phyloP scores from a whole-genome alignment of 345 rosid genomes.

The Psidium guajava region DNA sequence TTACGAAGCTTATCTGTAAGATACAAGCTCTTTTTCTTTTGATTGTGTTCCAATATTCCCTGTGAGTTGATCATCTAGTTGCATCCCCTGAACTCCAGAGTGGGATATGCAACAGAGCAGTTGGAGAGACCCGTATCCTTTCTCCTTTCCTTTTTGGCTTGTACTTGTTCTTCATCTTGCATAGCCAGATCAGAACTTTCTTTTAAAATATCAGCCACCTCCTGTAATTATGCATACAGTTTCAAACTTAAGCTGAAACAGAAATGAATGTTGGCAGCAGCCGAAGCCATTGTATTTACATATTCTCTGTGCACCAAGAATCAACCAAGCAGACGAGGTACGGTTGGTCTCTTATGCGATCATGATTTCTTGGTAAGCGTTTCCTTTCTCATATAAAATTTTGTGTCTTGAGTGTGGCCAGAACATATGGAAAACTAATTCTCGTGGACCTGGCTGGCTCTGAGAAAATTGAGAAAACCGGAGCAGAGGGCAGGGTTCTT shows the following conservation, averaged over 20 bases:
- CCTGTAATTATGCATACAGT: not conserved
- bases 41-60: not conserved
- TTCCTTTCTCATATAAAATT: not conserved
- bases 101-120: conserved; percentile 74
- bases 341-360: not conserved
- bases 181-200: not conserved
- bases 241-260: conserved; percentile 20
- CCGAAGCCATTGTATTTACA: conserved; percentile 74
- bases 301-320: conserved; percentile 49
- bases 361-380: not conserved
- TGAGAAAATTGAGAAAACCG: conserved; percentile 89
- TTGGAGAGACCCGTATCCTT: conserved; percentile 94
- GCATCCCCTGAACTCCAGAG: conserved; percentile 30
- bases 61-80: not conserved
- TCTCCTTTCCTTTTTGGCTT: not conserved
- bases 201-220: not conserved
- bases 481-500: conserved; percentile 89
- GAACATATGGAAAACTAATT: conserved; percentile 55
- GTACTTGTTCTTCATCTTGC: not conserved
- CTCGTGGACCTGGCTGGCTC: conserved; percentile 94
- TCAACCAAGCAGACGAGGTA: conserved; percentile 48
- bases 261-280: conserved; percentile 95
- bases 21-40: not conserved
- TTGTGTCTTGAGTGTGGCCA: conserved; percentile 16
- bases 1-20: conserved; percentile 65